phyloP scores from a whole-genome alignment of 495 filamentous ascomycete genomes.

The Wilcoxina mikolae region DNA sequence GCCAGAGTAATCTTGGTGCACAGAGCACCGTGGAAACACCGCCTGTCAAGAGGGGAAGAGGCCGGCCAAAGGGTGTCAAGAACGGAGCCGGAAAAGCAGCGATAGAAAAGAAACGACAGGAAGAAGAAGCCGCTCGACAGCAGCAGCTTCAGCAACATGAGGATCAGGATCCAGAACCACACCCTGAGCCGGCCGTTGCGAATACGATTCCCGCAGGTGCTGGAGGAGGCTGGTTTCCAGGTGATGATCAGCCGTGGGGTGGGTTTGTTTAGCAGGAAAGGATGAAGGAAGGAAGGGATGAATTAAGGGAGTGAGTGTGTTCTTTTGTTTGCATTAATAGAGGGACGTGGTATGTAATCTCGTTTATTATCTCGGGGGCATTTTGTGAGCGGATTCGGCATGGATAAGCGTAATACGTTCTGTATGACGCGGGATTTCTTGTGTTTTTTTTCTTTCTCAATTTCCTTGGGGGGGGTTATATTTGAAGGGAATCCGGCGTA shows the following conservation, averaged over 20 bases:
- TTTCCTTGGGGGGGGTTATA: too few relatives aligned
- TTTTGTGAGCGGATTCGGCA: too few relatives aligned
- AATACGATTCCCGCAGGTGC: not conserved
- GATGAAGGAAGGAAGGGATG: too few relatives aligned
- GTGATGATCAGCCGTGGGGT: not conserved
- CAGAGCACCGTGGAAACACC: conserved; percentile 5
- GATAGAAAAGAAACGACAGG: not conserved
- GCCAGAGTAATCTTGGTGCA: not conserved
- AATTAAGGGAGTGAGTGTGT: too few relatives aligned
- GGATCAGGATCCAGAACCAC: not conserved
- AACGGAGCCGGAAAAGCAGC: conserved; percentile 14
- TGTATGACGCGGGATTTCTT: too few relatives aligned
- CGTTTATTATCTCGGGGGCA: too few relatives aligned
- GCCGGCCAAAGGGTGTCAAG: conserved; percentile 24
- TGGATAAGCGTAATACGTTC: too few relatives aligned
- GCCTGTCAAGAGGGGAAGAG: conserved; percentile 22
- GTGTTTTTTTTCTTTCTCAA: too few relatives aligned
- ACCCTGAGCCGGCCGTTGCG: not conserved
- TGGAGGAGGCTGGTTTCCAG: conserved; percentile 6
- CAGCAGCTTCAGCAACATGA: not conserved
- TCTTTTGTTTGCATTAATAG: too few relatives aligned
- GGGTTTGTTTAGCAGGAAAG: not conserved
- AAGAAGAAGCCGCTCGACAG: not conserved
- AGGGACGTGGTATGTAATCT: too few relatives aligned
- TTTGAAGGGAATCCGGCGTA: too few relatives aligned